These are phyloP conservation scores for Fusarium pseudonygamai DNA, from an alignment of 2,329 filamentous ascomycete species.

Conservation along the genomic window DNA sequence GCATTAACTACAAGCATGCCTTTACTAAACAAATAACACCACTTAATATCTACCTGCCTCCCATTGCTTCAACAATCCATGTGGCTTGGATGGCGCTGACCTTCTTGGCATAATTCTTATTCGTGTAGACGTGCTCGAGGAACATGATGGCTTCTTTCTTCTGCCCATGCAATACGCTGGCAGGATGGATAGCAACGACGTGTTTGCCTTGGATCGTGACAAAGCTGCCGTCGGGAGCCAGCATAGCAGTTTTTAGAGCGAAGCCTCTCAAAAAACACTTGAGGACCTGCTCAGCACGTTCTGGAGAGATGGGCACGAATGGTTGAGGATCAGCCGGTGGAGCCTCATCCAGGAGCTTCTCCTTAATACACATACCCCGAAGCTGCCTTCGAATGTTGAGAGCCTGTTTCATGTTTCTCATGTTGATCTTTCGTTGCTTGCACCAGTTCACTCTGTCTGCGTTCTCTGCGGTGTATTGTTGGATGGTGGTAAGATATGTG, in stretches of 20 bases:
- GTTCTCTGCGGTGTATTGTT: slow-evolving; percentile 67
- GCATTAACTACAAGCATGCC: not conserved
- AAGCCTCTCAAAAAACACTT: slow-evolving; percentile 72
- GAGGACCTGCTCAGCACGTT: slow-evolving; percentile 63
- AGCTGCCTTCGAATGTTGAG: slow-evolving; percentile 70
- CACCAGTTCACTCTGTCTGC: slow-evolving; percentile 67
- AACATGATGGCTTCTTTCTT: slow-evolving; percentile 76
- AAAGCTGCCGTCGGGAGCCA: slow-evolving; percentile 69
- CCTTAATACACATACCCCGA: slow-evolving; percentile 62
- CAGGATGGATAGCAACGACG: slow-evolving; percentile 68
- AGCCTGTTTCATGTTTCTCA: slow-evolving; percentile 70
- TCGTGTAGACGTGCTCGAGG: slow-evolving; percentile 72
- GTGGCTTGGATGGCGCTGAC: slow-evolving; percentile 68
- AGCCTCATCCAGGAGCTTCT: slow-evolving; percentile 58
- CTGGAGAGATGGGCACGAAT: slow-evolving; percentile 64
- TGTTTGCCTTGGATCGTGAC: slow-evolving; percentile 69
- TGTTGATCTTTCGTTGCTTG: slow-evolving; percentile 64
- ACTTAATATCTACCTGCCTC: slow-evolving; percentile 39
- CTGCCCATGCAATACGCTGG: slow-evolving; percentile 69
- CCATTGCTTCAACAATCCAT: slow-evolving; percentile 66
- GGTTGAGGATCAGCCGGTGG: slow-evolving; percentile 64
- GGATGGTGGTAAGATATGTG: slow-evolving; percentile 71
- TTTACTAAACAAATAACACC: not conserved
- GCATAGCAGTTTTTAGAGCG: slow-evolving; percentile 66
- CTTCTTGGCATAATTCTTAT: slow-evolving; percentile 73